These are phyloP conservation scores for Amphirosellinia nigrospora DNA, from an alignment of 495 filamentous ascomycete species.

Conservation along the genomic window DNA sequence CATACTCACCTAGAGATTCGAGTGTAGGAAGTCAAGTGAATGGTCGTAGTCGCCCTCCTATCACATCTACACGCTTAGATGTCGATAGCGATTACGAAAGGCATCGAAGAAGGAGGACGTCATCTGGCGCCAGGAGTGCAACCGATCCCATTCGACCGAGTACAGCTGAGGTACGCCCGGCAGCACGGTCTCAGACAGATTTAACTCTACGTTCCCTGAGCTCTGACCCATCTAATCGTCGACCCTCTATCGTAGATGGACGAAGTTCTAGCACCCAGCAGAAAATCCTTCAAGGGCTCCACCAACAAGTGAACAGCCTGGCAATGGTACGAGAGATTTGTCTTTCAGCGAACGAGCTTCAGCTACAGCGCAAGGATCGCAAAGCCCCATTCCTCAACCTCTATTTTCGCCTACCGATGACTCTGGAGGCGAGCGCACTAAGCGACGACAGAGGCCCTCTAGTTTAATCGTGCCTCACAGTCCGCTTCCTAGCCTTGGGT, in stretches of 20 bases:
- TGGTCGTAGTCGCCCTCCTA: constrained; percentile 53
- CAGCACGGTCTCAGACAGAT: constrained; percentile 66
- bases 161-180: constrained; percentile 48
- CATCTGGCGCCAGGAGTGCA: constrained; percentile 48
- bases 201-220: constrained; percentile 55
- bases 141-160: constrained; percentile 48
- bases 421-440: constrained; percentile 28
- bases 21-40: constrained; percentile 44
- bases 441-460: constrained; percentile 33
- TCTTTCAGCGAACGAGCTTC: constrained; percentile 40
- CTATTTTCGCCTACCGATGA: constrained; percentile 34
- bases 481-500: constrained; percentile 40
- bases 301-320: constrained; percentile 15
- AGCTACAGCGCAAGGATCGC: constrained; percentile 26
- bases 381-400: constrained; percentile 23
- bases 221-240: constrained; percentile 36
- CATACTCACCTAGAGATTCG: constrained; percentile 46
- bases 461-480: constrained; percentile 33
- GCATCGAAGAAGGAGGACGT: constrained; percentile 49
- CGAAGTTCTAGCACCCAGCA: constrained; percentile 46
- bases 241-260: constrained; percentile 47
- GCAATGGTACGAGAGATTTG: constrained; percentile 31
- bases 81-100: constrained; percentile 49
- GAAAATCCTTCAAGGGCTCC: constrained; percentile 22
- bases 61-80: constrained; percentile 50